phyloP scores from a whole-genome alignment of 306 rosid species.

The Trifolium dubium region DNA sequence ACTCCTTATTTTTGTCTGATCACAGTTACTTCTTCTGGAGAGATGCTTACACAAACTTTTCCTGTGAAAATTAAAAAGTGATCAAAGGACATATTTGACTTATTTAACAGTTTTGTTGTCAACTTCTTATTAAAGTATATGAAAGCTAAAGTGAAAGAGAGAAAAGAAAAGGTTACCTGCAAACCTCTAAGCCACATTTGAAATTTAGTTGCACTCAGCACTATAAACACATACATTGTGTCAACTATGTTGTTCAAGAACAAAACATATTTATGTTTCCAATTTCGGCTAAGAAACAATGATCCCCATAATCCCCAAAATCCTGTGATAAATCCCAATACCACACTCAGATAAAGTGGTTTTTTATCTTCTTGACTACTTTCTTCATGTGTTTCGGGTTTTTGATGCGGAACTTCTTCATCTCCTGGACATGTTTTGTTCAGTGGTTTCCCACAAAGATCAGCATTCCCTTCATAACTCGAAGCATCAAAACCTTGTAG shows the following conservation, averaged over 20 bases:
- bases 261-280: slow-evolving; percentile 18
- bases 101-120: not conserved
- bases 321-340: slow-evolving; percentile 31
- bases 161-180: not conserved
- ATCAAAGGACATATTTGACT: too few relatives aligned
- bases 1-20: not conserved
- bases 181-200: slow-evolving; percentile 3
- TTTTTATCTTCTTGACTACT: not conserved
- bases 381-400: not conserved
- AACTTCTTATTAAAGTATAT: not conserved
- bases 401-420: not conserved
- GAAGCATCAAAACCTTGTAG: slow-evolving; percentile 6
- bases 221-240: not conserved
- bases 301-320: slow-evolving; percentile 5
- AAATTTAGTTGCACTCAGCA: slow-evolving; percentile 11
- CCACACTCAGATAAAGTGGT: not conserved
- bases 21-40: not conserved
- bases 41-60: not conserved
- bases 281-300: not conserved
- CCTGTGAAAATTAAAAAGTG: not conserved
- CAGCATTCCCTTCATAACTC: slow-evolving; percentile 16
- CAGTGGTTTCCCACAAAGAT: slow-evolving; percentile 29
- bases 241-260: slow-evolving; percentile 8
- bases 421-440: slow-evolving; percentile 6
- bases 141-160: not conserved